These are phyloP conservation scores for Glaciozyma martinii DNA, from an alignment of 768 basidiomycete species.

Conservation along the genomic window DNA sequence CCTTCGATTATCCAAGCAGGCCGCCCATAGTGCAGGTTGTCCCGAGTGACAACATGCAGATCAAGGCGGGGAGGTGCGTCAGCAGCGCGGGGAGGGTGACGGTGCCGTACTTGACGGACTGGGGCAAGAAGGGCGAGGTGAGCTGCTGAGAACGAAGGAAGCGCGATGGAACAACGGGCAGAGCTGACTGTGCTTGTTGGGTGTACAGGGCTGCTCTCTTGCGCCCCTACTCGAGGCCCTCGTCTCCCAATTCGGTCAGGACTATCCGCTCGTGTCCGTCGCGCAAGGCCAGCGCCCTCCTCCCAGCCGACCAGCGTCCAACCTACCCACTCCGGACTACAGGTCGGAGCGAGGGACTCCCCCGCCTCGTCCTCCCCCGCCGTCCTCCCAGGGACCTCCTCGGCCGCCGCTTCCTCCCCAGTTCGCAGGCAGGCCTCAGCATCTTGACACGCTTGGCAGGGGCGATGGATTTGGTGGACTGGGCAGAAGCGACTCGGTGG, in stretches of 20 bases:
- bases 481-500: neutral
- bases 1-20: slow-evolving; percentile 68
- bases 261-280: slow-evolving; percentile 14
- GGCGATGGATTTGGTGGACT: neutral
- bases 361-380: slow-evolving; percentile 4
- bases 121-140: slow-evolving; percentile 79
- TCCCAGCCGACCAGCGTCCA: slow-evolving; percentile 12
- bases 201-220: slow-evolving; percentile 63
- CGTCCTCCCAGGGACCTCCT: slow-evolving; percentile 21
- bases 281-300: slow-evolving; percentile 29
- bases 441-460: slow-evolving; percentile 9
- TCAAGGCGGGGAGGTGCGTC: slow-evolving; percentile 63
- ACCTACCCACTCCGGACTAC: slow-evolving; percentile 9
- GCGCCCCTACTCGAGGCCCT: slow-evolving; percentile 63
- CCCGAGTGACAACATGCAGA: slow-evolving; percentile 81
- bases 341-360: slow-evolving; percentile 2
- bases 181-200: neutral
- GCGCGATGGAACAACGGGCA: neutral
- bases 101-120: slow-evolving; percentile 61
- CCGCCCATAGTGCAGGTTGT: slow-evolving; percentile 86
- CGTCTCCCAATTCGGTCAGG: slow-evolving; percentile 64
- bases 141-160: slow-evolving; percentile 29
- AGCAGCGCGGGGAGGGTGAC: slow-evolving; percentile 70
- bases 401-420: slow-evolving; percentile 22
- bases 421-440: slow-evolving; percentile 31